A percentile compares a stretch with the other conserved stretches of the same genome.
Conservation (phyloP, 1,284 basidiomycete species). For the Xanthoconium separans region DNA sequence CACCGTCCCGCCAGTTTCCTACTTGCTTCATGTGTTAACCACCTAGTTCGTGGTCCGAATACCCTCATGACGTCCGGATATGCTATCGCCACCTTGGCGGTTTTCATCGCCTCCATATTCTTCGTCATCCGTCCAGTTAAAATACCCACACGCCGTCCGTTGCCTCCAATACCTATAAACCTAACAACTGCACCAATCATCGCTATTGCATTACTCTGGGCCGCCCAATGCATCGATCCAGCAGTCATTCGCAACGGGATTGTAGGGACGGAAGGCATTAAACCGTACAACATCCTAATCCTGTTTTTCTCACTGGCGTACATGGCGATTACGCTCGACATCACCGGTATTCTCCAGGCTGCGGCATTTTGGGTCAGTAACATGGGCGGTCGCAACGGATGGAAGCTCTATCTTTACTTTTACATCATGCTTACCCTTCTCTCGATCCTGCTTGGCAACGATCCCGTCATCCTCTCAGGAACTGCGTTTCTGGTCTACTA, state of each 20-base stretch:
- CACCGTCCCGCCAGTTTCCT: too few relatives aligned
- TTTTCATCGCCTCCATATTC: conserved; percentile 69
- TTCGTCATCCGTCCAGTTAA: conserved; percentile 67
- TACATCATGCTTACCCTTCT: conserved; percentile 78
- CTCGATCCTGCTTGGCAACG: conserved; percentile 86
- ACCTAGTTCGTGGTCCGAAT: too few relatives aligned
- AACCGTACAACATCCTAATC: conserved; percentile 92
- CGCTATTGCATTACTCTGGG: conserved; percentile 78
- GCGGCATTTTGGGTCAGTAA: conserved; percentile 87
- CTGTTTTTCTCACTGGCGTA: conserved; percentile 93
- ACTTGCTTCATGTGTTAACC: too few relatives aligned
- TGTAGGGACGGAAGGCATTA: conserved; percentile 72
- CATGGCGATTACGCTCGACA: conserved; percentile 90
- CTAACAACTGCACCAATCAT: conserved; percentile 76
- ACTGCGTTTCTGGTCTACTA: conserved; percentile 88
- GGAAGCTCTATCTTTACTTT: conserved; percentile 73
- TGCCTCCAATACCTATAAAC: conserved; percentile 52
- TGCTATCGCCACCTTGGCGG: conserved; percentile 65
- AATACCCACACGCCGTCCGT: conserved; percentile 45
- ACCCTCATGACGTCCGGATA: conserved; percentile 42
- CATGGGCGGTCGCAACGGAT: conserved; percentile 69
- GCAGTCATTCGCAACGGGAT: conserved; percentile 68
- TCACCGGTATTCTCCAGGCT: conserved; percentile 83
- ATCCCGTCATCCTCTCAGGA: conserved; percentile 70
- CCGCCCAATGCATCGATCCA: conserved; percentile 69